Evolutionary conservation across 2,329 filamentous ascomycete genomes (phyloP).

Genomic region (Phoma sp.): DNA sequence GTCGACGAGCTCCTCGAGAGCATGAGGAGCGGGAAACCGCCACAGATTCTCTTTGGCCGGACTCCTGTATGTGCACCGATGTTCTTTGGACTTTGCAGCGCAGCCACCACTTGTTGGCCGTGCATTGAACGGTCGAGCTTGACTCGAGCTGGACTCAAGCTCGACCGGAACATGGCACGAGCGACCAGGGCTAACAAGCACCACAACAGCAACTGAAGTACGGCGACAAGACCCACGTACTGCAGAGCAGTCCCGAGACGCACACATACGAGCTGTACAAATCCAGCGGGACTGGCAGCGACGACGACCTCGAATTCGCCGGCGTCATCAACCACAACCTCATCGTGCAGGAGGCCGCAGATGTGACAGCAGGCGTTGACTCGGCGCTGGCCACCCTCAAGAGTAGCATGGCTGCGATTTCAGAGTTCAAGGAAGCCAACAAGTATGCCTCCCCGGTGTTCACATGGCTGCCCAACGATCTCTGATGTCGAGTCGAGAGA

Average conservation of each 20-base stretch:
- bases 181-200: slow-evolving; percentile 39
- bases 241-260: slow-evolving; percentile 61
- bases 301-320: slow-evolving; percentile 61
- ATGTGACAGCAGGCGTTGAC: slow-evolving; percentile 64
- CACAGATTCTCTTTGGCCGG: slow-evolving; percentile 50
- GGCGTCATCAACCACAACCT: slow-evolving; percentile 66
- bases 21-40: slow-evolving; percentile 45
- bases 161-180: slow-evolving; percentile 22
- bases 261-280: slow-evolving; percentile 66
- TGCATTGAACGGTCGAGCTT: slow-evolving; percentile 13
- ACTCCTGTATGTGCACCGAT: slow-evolving; percentile 48
- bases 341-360: slow-evolving; percentile 61
- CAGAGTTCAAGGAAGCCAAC: slow-evolving; percentile 68
- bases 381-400: slow-evolving; percentile 66
- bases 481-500: slow-evolving; percentile 26
- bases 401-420: slow-evolving; percentile 65
- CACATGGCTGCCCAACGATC: slow-evolving; percentile 29
- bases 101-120: slow-evolving; percentile 7
- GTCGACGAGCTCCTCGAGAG: slow-evolving; percentile 51
- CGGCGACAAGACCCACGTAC: slow-evolving; percentile 63
- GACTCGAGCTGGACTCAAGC: slow-evolving; percentile 11
- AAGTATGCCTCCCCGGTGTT: slow-evolving; percentile 53
- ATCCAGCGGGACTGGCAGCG: slow-evolving; percentile 47
- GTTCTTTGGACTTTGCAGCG: slow-evolving; percentile 13
- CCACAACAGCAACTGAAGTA: slow-evolving; percentile 61